phyloP scores from a whole-genome alignment of 257 asterid species.

The Jaltomata sinuosa region DNA sequence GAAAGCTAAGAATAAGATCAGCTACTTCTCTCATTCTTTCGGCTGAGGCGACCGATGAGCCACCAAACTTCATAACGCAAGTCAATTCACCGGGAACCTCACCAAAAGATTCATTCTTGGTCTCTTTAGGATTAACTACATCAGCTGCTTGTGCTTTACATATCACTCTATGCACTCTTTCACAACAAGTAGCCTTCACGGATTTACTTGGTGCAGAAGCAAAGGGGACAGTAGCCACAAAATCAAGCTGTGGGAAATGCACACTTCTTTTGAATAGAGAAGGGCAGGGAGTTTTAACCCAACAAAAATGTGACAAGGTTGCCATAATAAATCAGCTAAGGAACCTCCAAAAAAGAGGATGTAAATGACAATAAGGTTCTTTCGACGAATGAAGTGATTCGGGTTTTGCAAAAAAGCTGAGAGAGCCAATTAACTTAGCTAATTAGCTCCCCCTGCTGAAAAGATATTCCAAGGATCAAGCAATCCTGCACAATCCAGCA shows the following conservation, averaged over 20 bases:
- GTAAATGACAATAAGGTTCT: background rate
- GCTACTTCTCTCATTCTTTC: slow-evolving; percentile 70
- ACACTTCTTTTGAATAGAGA: slow-evolving; percentile 16
- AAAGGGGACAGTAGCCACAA: slow-evolving; percentile 3
- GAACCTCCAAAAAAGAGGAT: background rate
- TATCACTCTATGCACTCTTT: slow-evolving; percentile 12
- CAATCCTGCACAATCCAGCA: background rate
- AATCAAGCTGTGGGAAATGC: slow-evolving; percentile 17
- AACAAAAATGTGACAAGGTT: slow-evolving; percentile 34
- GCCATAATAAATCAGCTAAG: slow-evolving; percentile 21
- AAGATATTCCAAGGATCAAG: background rate
- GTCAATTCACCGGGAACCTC: slow-evolving; percentile 26
- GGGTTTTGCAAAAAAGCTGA: background rate
- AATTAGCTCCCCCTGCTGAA: slow-evolving; percentile 2
- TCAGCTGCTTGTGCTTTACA: slow-evolving; percentile 30
- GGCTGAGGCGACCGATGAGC: slow-evolving; percentile 72
- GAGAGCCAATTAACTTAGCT: slow-evolving; percentile 1
- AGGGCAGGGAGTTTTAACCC: slow-evolving; percentile 29
- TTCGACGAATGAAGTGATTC: background rate
- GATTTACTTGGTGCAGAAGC: slow-evolving; percentile 18
- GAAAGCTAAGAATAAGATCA: slow-evolving; percentile 59
- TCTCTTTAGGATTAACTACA: slow-evolving; percentile 25
- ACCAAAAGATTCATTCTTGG: slow-evolving; percentile 15
- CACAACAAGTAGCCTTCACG: slow-evolving; percentile 10
- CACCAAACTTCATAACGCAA: slow-evolving; percentile 81